A percentile compares a stretch with the other conserved stretches of the same genome.
phyloP scores from a whole-genome alignment of 306 rosid genomes.

The Quercus gilva region DNA sequence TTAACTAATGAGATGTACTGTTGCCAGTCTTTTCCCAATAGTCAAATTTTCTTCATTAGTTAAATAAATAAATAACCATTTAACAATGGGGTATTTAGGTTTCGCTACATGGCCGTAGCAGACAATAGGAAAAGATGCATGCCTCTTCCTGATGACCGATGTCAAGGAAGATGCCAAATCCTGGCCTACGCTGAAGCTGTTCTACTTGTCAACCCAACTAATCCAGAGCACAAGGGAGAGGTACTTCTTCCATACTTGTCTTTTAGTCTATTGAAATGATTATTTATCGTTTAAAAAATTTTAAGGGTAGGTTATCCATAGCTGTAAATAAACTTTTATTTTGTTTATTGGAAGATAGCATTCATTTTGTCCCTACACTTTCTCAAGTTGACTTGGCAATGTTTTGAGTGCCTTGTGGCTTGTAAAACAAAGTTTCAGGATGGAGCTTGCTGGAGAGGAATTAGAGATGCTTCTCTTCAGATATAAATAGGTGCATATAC shows the following conservation, averaged over 20 bases:
- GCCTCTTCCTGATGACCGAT: constrained; percentile 74
- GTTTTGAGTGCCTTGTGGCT: background rate
- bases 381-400: background rate
- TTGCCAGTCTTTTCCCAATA: constrained; percentile 8
- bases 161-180: constrained; percentile 39
- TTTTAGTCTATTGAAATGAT: background rate
- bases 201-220: constrained; percentile 58
- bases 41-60: constrained; percentile 10
- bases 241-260: constrained; percentile 19
- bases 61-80: constrained; percentile 23
- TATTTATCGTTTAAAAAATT: background rate
- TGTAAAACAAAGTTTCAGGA: background rate
- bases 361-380: background rate
- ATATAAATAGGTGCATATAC: constrained; percentile 7
- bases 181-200: constrained; percentile 72
- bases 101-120: constrained; percentile 53
- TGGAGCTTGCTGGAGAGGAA: constrained; percentile 9
- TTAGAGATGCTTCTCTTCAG: constrained; percentile 4
- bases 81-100: constrained; percentile 37
- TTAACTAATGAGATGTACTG: background rate
- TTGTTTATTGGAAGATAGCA: background rate
- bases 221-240: constrained; percentile 66
- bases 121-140: constrained; percentile 66
- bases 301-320: background rate
- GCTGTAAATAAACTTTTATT: background rate